Evolutionary conservation across 1,284 basidiomycete genomes (phyloP), one percentile per base, ranked within the genome.

Genomic region (Vanrija sp.): DNA sequence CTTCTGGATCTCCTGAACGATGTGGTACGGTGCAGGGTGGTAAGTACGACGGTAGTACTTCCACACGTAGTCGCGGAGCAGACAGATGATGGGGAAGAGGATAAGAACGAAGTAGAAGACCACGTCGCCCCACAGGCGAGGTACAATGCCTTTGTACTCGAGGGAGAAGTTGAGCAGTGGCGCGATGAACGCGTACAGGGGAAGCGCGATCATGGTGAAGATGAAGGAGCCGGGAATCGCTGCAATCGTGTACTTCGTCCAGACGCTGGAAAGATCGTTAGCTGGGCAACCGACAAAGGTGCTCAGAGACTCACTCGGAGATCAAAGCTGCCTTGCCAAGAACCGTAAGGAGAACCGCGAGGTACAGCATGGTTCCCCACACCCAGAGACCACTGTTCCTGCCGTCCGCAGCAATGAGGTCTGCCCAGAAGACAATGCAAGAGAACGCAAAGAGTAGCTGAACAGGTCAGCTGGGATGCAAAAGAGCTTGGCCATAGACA

Each of bases 201-300:
- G 95, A 5, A 98, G 80, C 76, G 94, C 93, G 46, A 87, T 72
- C 87, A 98, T 93, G 7, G 95, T 93, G 76, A 98, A 95, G 28
- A 87, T 73, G 72, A 98, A 95, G 2, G 96, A 98, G 8, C 96
- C 96, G 0, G 95, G 96, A 51, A 97, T 97, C 6, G 94, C 91
- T 46, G 91, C 90, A 40, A 94, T 88, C 3, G 94, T 98, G 74
- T 98, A 98, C 73, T 98, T 98, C 3, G 95, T 98, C 96, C 95
- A 99, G n/a, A 98, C 77, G 66, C 92, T 96, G 19, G 29, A 23
- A 12, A 12, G 9, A 2, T 12, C 7, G 29, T 45, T 10, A 44
- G 28, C 6, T 19, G 25, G 6, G 38, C 4, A 18, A 0, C 23
- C n/a, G 5, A 15, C 6, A 5, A 2, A 9, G 3, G n/a, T 5